Base-by-base conservation (phyloP, 192 early-diverging fungal genomes). In the Coemansia aciculifera region DNA sequence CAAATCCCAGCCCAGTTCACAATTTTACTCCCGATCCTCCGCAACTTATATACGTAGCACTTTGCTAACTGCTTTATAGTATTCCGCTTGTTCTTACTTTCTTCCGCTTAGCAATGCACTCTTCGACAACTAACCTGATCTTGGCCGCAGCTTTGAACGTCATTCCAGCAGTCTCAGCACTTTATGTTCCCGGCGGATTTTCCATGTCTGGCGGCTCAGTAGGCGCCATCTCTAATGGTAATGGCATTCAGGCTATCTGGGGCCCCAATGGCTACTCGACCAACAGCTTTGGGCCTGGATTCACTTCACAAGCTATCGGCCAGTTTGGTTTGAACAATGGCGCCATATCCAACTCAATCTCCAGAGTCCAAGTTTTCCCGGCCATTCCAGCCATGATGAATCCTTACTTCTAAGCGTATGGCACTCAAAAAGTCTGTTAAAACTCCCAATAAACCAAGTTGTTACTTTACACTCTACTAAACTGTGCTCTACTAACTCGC, bases 271-370 rank as follows among this genome's bases (percentile, higher is more conserved):
- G 79, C 0, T 82, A 77, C 49, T 44, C 57, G 7, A 68, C 79
- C 9, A 71, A 72, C 3, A 82, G 79, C 54, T 66, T 66, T 59
- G 71, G 74, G 4, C 79, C 79, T 2, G 79, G 79, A 10, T 81
- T 82, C 29, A 66, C 48, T 31, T 77, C 79, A 3, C 79, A 82
- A 17, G 70, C 74, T 68, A 61, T 46, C 5, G 79, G 79, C 2
- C 68, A 77, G 40, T 82, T 82, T 69, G 71, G 72, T 13, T 59
- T 59, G 2, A 71, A 66, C 27, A 44, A 72, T 21, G 79, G 79
- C 11, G 63, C 79, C 15, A 23, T 74, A 13, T 82, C 79, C 17
- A 77, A 82, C 63, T 74, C 74, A 2, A 62, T 82, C 39, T 74
- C 79, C 23, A 68, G 66, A 10, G 61, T 66, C 32, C 79, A 81